These are phyloP conservation scores for Rhypophila decipiens DNA, from an alignment of 495 filamentous ascomycete species.

Conservation along the genomic window DNA sequence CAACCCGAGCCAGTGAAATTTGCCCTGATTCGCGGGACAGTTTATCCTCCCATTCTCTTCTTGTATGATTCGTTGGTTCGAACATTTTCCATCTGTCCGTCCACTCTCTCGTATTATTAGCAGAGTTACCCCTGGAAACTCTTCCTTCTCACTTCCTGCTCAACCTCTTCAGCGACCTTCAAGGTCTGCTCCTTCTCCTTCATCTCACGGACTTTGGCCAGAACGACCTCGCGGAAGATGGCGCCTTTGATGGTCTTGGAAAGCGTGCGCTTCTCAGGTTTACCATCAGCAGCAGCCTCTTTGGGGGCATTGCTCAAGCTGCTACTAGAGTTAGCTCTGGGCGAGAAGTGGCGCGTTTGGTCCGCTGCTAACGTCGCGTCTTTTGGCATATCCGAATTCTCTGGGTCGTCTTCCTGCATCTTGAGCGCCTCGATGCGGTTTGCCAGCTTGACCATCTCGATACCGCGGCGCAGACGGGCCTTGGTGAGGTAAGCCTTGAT, in stretches of 20 bases:
- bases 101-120: no score
- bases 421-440: constrained; percentile 97
- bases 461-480: constrained; percentile 83
- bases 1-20: no score
- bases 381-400: constrained; percentile 55
- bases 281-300: constrained; percentile 16
- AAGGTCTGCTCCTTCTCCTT: constrained; percentile 77
- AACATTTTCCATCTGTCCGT: no score
- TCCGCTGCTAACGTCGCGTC: constrained; percentile 59
- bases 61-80: no score
- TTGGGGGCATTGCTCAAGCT: constrained; percentile 4
- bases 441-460: constrained; percentile 92
- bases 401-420: constrained; percentile 87
- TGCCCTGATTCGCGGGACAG: no score
- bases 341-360: constrained; percentile 27
- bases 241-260: constrained; percentile 76
- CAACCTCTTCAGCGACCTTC: constrained; percentile 53
- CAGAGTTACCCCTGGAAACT: constrained; percentile 27
- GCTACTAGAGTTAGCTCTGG: constrained; percentile 12
- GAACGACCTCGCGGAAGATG: constrained; percentile 95
- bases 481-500: constrained; percentile 92
- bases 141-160: constrained; percentile 38
- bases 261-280: constrained; percentile 58
- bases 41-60: no score
- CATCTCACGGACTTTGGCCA: constrained; percentile 91